These are phyloP conservation scores for Mycena vulgaris DNA, from an alignment of 768 basidiomycete species.

Conservation along the genomic window DNA sequence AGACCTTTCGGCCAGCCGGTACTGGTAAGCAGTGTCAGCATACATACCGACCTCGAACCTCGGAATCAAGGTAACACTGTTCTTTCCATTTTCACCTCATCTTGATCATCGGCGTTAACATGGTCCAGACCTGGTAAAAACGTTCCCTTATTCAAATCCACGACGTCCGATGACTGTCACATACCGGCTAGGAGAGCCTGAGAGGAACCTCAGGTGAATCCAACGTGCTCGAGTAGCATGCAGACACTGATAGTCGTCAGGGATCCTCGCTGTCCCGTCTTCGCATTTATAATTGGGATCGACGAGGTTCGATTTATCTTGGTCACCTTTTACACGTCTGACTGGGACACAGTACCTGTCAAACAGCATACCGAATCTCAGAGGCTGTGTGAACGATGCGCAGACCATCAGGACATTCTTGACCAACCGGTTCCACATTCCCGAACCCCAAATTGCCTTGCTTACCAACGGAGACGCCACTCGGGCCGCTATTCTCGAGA, in stretches of 20 bases:
- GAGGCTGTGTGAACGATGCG: slow-evolving; percentile 32
- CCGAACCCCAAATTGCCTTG: slow-evolving; percentile 29
- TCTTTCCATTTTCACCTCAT: slow-evolving; percentile 1
- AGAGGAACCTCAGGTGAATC: not conserved
- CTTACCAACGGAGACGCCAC: slow-evolving; percentile 23
- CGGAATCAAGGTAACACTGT: slow-evolving; percentile 27
- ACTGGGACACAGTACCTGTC: slow-evolving; percentile 25
- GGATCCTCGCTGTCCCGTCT: slow-evolving; percentile 18
- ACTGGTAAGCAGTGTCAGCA: slow-evolving; percentile 1
- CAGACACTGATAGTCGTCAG: not conserved
- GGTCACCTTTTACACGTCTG: not conserved
- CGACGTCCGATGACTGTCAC: slow-evolving; percentile 18
- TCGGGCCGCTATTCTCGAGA: slow-evolving; percentile 17
- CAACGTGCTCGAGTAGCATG: not conserved
- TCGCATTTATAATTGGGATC: slow-evolving; percentile 32
- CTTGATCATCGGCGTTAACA: not conserved
- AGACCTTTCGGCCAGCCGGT: slow-evolving; percentile 18
- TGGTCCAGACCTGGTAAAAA: slow-evolving; percentile 19
- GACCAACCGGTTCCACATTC: slow-evolving; percentile 26
- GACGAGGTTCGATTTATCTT: slow-evolving; percentile 13
- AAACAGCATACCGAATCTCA: slow-evolving; percentile 25
- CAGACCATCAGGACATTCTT: slow-evolving; percentile 22
- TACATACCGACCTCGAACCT: slow-evolving; percentile 28
- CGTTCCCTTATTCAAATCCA: slow-evolving; percentile 20
- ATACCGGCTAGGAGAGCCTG: slow-evolving; percentile 22